These are phyloP conservation scores for Fusarium sp. DNA, from an alignment of 2,329 filamentous ascomycete species.

Conservation along the genomic window DNA sequence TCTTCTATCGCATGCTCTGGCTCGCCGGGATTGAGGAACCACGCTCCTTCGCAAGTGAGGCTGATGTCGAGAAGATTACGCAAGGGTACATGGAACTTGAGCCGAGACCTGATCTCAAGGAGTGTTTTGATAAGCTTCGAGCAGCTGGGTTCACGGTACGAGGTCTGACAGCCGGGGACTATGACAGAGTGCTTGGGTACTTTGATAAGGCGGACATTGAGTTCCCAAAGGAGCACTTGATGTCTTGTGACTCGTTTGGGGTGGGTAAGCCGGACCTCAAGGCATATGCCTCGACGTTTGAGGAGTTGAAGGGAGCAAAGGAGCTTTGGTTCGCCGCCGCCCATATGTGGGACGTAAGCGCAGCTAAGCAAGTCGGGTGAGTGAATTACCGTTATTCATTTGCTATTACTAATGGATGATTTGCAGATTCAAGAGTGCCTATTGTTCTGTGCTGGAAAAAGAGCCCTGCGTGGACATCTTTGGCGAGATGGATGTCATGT, in stretches of 20 bases:
- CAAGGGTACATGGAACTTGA: slow-evolving; percentile 23
- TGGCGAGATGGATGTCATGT: slow-evolving; percentile 36
- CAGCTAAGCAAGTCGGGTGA: slow-evolving; percentile 30
- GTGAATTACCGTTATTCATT: neutral
- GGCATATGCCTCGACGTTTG: slow-evolving; percentile 29
- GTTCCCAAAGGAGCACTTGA: slow-evolving; percentile 22
- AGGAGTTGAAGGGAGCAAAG: slow-evolving; percentile 18
- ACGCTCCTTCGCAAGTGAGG: slow-evolving; percentile 52
- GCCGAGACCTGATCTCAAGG: slow-evolving; percentile 1
- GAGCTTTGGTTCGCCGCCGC: slow-evolving; percentile 36
- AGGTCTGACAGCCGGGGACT: slow-evolving; percentile 29
- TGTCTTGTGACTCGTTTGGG: slow-evolving; percentile 29
- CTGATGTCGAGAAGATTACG: slow-evolving; percentile 52
- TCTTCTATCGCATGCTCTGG: slow-evolving; percentile 60
- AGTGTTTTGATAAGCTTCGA: slow-evolving; percentile 30
- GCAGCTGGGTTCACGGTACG: slow-evolving; percentile 25
- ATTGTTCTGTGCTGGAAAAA: slow-evolving; percentile 29
- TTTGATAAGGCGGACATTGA: slow-evolving; percentile 28
- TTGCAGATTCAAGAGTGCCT: slow-evolving; percentile 28
- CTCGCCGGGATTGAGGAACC: slow-evolving; percentile 56
- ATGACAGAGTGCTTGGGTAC: slow-evolving; percentile 24
- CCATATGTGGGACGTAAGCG: slow-evolving; percentile 33
- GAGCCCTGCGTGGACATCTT: slow-evolving; percentile 30
- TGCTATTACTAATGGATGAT: neutral
- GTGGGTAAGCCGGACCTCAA: slow-evolving; percentile 34